A percentile compares a stretch with the other conserved stretches of the same genome.
These are phyloP conservation scores for Parietichytrium sp. DNA, from an alignment of 108 stramenopile genomes.

Conservation along the genomic window DNA sequence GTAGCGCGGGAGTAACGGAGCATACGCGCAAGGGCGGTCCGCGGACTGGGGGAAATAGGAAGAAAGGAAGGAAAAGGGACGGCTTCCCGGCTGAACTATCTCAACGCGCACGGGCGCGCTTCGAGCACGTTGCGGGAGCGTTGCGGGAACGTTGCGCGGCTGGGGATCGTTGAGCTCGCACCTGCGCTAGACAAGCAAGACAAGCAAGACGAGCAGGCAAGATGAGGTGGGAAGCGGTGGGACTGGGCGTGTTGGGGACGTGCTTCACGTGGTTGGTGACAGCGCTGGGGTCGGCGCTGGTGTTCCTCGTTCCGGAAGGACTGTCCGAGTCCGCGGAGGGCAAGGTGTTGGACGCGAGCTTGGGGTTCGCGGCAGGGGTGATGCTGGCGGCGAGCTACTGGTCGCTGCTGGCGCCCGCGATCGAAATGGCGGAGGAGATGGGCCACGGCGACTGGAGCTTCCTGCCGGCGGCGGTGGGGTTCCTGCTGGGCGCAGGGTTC, in stretches of 20 bases:
- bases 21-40: too few species aligned
- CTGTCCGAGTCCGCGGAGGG: not conserved
- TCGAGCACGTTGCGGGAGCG: too few species aligned
- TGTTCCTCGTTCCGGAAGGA: conserved; percentile 3
- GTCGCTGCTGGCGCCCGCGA: conserved; percentile 25
- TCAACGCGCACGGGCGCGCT: too few species aligned
- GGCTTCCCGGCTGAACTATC: too few species aligned
- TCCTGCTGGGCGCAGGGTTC: not conserved
- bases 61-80: too few species aligned
- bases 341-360: not conserved
- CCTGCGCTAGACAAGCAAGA: too few species aligned
- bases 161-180: too few species aligned
- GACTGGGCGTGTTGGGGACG: conserved; percentile 20
- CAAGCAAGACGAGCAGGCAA: too few species aligned
- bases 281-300: conserved; percentile 17
- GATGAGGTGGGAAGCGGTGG: not conserved
- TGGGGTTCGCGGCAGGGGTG: conserved; percentile 38
- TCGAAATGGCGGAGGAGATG: not conserved
- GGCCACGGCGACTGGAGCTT: not conserved
- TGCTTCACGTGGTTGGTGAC: conserved; percentile 42
- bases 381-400: conserved; percentile 34
- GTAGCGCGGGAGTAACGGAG: too few species aligned
- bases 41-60: too few species aligned
- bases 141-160: too few species aligned
- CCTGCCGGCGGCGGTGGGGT: conserved; percentile 16